A percentile compares a stretch with the other conserved stretches of the same genome.
phyloP scores from a whole-genome alignment of 2,329 filamentous ascomycete species.

The Phaeoacremonium minimum region DNA sequence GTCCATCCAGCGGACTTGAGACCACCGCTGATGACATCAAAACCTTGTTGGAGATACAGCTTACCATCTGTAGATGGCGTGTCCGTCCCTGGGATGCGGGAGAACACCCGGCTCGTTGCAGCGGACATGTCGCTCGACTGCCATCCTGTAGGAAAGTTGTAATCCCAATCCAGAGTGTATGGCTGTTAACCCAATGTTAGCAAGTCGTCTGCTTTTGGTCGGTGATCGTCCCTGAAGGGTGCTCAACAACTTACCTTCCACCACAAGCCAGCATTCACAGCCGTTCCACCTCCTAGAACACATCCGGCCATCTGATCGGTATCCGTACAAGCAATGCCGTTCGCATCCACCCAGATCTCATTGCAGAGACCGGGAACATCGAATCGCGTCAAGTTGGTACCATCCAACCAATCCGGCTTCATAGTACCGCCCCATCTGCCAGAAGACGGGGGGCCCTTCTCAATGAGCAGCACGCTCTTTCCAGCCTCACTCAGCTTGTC shows the following conservation, averaged over 20 bases:
- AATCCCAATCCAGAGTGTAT: constrained; percentile 57
- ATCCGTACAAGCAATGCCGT: constrained; percentile 62
- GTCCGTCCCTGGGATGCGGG: constrained; percentile 59
- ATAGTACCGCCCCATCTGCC: constrained; percentile 61
- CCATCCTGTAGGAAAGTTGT: constrained; percentile 63
- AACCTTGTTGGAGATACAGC: constrained; percentile 58
- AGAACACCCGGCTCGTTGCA: constrained; percentile 55
- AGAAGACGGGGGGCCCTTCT: constrained; percentile 57
- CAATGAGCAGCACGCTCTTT: constrained; percentile 60
- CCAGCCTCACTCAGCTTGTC: constrained; percentile 61
- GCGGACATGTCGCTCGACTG: constrained; percentile 53
- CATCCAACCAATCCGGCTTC: constrained; percentile 57
- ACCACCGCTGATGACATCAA: constrained; percentile 51
- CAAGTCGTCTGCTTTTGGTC: background rate
- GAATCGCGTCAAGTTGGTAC: constrained; percentile 62
- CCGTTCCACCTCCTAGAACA: constrained; percentile 62
- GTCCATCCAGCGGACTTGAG: constrained; percentile 53
- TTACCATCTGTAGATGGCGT: constrained; percentile 57
- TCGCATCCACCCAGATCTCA: constrained; percentile 61
- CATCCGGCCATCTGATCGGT: constrained; percentile 72
- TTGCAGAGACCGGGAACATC: constrained; percentile 70
- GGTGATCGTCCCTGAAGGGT: too few relatives aligned
- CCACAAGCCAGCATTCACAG: constrained; percentile 66
- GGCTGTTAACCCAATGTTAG: constrained; percentile 28
- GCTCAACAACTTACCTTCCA: constrained; percentile 53